Evolutionary conservation across 495 filamentous ascomycete genomes (phyloP), one percentile per base, ranked within the genome.

Genomic region (Sordaria brevicollis): DNA sequence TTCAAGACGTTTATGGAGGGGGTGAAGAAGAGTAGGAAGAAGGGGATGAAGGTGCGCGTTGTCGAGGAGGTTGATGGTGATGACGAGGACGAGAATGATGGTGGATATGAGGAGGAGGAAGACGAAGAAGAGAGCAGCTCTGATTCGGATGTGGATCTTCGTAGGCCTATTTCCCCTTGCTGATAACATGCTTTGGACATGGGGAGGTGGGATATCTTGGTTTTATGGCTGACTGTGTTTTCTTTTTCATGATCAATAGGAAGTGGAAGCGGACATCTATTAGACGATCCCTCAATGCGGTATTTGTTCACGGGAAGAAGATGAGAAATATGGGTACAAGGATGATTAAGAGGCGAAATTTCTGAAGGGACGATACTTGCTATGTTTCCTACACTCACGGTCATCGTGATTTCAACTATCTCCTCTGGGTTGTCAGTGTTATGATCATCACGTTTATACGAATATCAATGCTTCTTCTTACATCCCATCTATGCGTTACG

Each of bases 1-100:
- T 83, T 83, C 69, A 81, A 78, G 76, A 73, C 76, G 62, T 79
- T 74, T 66, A 38, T 79, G 67, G 68, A 43, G 19, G 34, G 13
- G 37, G 49, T 62, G 1, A 62, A 62, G 13, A 62, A 15, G 25
- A 62, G 33, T 7, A 41, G 38, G 49, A 31, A 25, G 13, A 70
- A 66, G 66, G 35, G 7, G 71, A 74, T n/a, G n/a, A 9, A 69
- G 71, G 5, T 49, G 69, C 17, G 57, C 3, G 74, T 71, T 25
- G 68, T 67, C 10, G 73, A 74, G 17, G 65, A 67, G 67, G 57
- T n/a, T n/a, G n/a, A 37, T 35, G 74, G 69, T 1, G 69, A 73
- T 31, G 69, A 73, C 6, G 73, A 74, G 0, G 74, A 76, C 25
- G 70, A 70, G 10, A 37, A 71, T 38, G 19, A 29, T 9, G 35